Conservation (phyloP, 257 asterid genomes). For the Solanum bulbocastanum region DNA sequence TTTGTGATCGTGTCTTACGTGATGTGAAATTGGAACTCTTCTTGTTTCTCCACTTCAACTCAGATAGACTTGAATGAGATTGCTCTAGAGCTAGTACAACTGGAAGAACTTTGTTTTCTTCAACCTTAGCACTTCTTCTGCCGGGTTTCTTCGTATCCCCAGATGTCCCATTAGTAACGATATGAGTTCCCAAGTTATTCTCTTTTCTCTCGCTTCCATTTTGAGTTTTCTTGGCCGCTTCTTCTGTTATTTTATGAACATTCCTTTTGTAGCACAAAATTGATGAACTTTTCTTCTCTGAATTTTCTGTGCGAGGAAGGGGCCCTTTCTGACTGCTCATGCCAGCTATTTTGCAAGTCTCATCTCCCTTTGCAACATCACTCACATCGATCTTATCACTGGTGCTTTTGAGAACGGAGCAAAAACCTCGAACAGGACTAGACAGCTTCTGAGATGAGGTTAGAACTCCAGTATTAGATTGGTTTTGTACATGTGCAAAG, state of each 20-base stretch:
- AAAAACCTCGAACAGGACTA: not conserved
- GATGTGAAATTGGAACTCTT: constrained; percentile 9
- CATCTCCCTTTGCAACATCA: constrained; percentile 8
- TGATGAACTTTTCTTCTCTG: not conserved
- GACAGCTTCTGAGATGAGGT: not conserved
- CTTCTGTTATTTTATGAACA: not conserved
- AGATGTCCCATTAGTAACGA: not conserved
- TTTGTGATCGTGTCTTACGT: not conserved
- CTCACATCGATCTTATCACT: constrained; percentile 9
- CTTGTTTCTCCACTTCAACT: constrained; percentile 39
- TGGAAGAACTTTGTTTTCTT: constrained; percentile 25
- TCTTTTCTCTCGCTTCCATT: not conserved
- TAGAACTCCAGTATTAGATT: constrained; percentile 3
- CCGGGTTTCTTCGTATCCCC: not conserved
- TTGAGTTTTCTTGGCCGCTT: not conserved
- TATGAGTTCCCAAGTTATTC: not conserved
- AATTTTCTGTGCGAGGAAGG: constrained; percentile 1
- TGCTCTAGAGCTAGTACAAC: constrained; percentile 66
- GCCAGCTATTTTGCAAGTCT: not conserved
- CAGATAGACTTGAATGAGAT: constrained; percentile 18
- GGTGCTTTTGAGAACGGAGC: constrained; percentile 8
- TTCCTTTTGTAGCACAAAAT: constrained; percentile 1
- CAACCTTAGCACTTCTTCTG: not conserved
- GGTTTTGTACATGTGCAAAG: constrained; percentile 3
- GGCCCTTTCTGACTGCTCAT: not conserved